These are phyloP conservation scores for Rhodotorula paludigena DNA, from an alignment of 768 basidiomycete species.

Conservation along the genomic window DNA sequence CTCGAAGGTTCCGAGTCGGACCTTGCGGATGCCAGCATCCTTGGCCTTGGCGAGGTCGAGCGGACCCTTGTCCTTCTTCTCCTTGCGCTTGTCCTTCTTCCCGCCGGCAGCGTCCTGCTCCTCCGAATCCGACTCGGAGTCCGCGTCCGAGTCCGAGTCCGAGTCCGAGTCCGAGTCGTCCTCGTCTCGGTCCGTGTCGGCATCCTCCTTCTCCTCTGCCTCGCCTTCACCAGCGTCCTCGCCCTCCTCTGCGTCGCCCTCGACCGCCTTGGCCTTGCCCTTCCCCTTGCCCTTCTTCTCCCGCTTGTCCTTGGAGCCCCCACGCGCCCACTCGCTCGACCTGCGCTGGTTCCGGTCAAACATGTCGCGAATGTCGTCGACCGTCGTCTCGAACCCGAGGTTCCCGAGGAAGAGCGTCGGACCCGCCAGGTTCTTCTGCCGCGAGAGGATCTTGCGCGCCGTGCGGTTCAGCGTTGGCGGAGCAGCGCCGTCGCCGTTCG, in stretches of 20 bases:
- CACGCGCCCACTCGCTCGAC: slow-evolving; percentile 43
- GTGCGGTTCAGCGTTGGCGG: slow-evolving; percentile 46
- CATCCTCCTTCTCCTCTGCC: slow-evolving; percentile 40
- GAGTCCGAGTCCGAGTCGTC: slow-evolving; percentile 31
- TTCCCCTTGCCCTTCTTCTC: slow-evolving; percentile 34
- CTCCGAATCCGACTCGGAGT: neutral
- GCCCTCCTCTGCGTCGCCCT: slow-evolving; percentile 22
- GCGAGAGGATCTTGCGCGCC: slow-evolving; percentile 61
- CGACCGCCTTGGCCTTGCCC: slow-evolving; percentile 35
- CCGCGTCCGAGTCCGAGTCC: slow-evolving; percentile 39
- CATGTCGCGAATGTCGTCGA: slow-evolving; percentile 62
- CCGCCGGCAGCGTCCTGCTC: slow-evolving; percentile 23
- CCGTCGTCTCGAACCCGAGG: slow-evolving; percentile 79
- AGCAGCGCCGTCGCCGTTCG: slow-evolving; percentile 41
- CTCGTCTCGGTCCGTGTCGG: slow-evolving; percentile 39
- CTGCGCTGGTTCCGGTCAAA: slow-evolving; percentile 62
- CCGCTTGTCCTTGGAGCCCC: slow-evolving; percentile 39
- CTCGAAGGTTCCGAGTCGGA: slow-evolving; percentile 93
- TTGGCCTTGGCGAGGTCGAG: slow-evolving; percentile 35
- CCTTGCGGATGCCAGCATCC: slow-evolving; percentile 56
- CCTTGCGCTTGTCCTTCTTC: slow-evolving; percentile 13
- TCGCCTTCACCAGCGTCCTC: slow-evolving; percentile 43
- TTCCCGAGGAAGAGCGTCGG: slow-evolving; percentile 90
- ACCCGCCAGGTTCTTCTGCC: slow-evolving; percentile 75
- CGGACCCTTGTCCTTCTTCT: slow-evolving; percentile 19